A percentile compares a stretch with the other conserved stretches of the same genome.
These are phyloP conservation scores for Epichloe sp. DNA, from an alignment of 2,329 filamentous ascomycete genomes.

Conservation along the genomic window DNA sequence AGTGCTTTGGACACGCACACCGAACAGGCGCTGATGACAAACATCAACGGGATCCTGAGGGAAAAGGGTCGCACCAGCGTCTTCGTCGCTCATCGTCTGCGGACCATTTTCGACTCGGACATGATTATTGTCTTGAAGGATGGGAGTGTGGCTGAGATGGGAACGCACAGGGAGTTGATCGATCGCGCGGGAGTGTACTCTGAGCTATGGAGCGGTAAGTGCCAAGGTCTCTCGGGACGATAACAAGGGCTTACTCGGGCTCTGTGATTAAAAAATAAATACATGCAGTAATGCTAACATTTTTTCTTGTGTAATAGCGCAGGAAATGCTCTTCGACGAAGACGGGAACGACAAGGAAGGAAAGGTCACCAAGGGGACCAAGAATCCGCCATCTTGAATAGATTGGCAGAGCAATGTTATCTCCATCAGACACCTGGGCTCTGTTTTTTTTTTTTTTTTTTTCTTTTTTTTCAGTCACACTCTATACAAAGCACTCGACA, in stretches of 20 bases:
- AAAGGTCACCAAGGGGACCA: slow-evolving; percentile 6
- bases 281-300: background rate
- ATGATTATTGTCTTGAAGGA: slow-evolving; percentile 82
- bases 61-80: slow-evolving; percentile 85
- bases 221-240: too few relatives aligned
- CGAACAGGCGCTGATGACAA: slow-evolving; percentile 76
- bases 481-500: too few relatives aligned
- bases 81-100: slow-evolving; percentile 82
- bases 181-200: slow-evolving; percentile 70
- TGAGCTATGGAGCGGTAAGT: slow-evolving; percentile 78
- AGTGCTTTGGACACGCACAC: slow-evolving; percentile 88
- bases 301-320: slow-evolving; percentile 27
- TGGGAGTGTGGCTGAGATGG: slow-evolving; percentile 75
- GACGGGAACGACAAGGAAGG: slow-evolving; percentile 32
- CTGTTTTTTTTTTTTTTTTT: too few relatives aligned
- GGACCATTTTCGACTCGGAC: slow-evolving; percentile 89
- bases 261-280: too few relatives aligned
- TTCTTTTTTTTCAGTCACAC: too few relatives aligned
- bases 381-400: too few relatives aligned
- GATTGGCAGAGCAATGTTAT: too few relatives aligned
- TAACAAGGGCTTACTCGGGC: background rate
- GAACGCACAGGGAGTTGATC: slow-evolving; percentile 75
- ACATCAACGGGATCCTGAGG: slow-evolving; percentile 84
- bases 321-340: slow-evolving; percentile 45
- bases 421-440: too few relatives aligned